Evolutionary conservation across 306 rosid genomes (phyloP).

Genomic region (Heteromeles arbutifolia): DNA sequence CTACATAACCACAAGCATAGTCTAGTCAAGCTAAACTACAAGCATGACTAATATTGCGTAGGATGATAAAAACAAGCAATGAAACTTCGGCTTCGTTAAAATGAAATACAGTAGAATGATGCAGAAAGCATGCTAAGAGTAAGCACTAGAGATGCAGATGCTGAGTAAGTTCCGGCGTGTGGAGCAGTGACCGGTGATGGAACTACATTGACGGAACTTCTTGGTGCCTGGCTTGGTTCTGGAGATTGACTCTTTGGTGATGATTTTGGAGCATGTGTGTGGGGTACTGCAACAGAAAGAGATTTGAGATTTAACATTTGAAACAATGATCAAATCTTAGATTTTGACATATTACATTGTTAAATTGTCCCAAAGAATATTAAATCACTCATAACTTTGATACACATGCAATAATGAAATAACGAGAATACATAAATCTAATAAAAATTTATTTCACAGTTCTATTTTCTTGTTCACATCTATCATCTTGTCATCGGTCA

Average conservation of each 20-base stretch:
- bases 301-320: neutral
- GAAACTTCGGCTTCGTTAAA: neutral
- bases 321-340: neutral
- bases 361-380: neutral
- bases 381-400: neutral
- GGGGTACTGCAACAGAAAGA: neutral
- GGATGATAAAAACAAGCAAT: neutral
- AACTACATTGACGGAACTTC: neutral
- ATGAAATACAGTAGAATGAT: neutral
- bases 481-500: neutral
- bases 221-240: neutral
- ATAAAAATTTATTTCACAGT: neutral
- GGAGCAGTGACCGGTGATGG: conserved; percentile 4
- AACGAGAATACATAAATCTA: neutral
- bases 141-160: neutral
- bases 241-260: conserved; percentile 1
- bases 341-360: neutral
- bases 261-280: neutral
- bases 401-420: neutral
- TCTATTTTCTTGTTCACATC: neutral
- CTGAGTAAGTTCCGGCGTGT: conserved; percentile 1
- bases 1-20: neutral
- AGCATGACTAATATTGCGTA: neutral
- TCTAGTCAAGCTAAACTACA: neutral
- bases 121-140: neutral